phyloP scores from a whole-genome alignment of 2,329 filamentous ascomycete species.

The Claviceps lovelessii region DNA sequence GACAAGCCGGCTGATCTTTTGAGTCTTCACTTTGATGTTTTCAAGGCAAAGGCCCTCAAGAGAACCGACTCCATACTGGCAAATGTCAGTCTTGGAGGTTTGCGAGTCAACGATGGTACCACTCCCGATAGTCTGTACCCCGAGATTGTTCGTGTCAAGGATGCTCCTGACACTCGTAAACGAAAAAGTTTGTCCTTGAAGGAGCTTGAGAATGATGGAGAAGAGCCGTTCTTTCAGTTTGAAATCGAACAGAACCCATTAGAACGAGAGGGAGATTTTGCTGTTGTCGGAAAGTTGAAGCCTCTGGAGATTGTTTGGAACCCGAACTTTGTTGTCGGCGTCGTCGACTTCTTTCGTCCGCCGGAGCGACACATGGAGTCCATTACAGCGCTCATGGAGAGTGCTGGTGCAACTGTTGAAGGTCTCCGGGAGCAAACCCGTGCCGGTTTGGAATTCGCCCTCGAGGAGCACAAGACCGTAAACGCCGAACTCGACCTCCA shows the following conservation, averaged over 20 bases:
- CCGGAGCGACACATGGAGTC: conserved; percentile 98
- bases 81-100: conserved; percentile 78
- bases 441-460: conserved; percentile 85
- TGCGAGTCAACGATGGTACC: conserved; percentile 91
- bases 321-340: conserved; percentile 77
- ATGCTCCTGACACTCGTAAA: conserved; percentile 44
- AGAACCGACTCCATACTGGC: conserved; percentile 81
- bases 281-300: conserved; percentile 79
- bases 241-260: conserved; percentile 91
- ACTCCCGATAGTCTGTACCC: conserved; percentile 82
- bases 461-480: conserved; percentile 96
- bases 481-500: conserved; percentile 93
- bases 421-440: conserved; percentile 89
- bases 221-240: conserved; percentile 80
- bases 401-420: conserved; percentile 87
- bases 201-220: conserved; percentile 35
- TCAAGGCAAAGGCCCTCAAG: conserved; percentile 79
- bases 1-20: conserved; percentile 63
- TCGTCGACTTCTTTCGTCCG: conserved; percentile 90
- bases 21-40: conserved; percentile 85
- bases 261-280: conserved; percentile 81
- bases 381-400: conserved; percentile 89
- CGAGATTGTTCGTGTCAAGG: conserved; percentile 92
- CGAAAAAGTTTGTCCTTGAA: conserved; percentile 36
- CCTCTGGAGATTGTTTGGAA: conserved; percentile 98